Conservation (phyloP, 164 flowering plant species). For the Malania oleifera region DNA sequence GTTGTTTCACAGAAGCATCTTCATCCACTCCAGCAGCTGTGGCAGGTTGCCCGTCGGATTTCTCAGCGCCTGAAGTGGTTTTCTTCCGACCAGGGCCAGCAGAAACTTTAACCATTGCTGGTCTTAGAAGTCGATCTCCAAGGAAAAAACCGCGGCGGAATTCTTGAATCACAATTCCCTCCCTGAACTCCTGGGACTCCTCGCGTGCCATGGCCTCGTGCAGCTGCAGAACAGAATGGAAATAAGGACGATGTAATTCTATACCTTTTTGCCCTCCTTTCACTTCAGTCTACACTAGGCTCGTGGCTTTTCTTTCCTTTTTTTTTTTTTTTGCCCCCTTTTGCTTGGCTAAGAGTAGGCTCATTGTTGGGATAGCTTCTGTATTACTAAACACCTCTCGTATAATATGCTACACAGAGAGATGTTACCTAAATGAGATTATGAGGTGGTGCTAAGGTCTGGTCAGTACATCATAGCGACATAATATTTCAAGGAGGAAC, state of each 20-base stretch:
- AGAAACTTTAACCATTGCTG: conserved; percentile 92
- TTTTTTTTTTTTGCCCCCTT: too few species aligned
- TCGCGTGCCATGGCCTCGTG: conserved; percentile 93
- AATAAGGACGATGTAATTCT: background rate
- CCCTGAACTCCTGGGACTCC: conserved; percentile 70
- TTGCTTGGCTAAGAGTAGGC: too few species aligned
- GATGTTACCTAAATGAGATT: too few species aligned
- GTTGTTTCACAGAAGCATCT: conserved; percentile 3
- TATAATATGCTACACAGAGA: too few species aligned
- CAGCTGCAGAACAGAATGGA: conserved; percentile 33
- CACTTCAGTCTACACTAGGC: too few species aligned
- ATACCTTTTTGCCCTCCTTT: too few species aligned
- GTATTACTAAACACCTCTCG: too few species aligned
- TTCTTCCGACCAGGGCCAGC: conserved; percentile 68
- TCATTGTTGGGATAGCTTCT: too few species aligned
- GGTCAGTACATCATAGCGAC: too few species aligned
- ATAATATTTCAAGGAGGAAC: too few species aligned
- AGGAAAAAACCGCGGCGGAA: conserved; percentile 75
- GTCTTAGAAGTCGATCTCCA: conserved; percentile 71
- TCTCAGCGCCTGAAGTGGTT: conserved; percentile 20
- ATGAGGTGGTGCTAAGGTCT: too few species aligned
- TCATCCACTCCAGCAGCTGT: conserved; percentile 38
- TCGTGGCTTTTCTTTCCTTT: too few species aligned
- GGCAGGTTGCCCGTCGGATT: conserved; percentile 30
- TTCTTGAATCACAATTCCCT: conserved; percentile 74